Percentiles rank a stretch among this genome's conserved stretches.
Evolutionary conservation across 1,284 basidiomycete species (phyloP).

Genomic region (Athelia psychrophila): DNA sequence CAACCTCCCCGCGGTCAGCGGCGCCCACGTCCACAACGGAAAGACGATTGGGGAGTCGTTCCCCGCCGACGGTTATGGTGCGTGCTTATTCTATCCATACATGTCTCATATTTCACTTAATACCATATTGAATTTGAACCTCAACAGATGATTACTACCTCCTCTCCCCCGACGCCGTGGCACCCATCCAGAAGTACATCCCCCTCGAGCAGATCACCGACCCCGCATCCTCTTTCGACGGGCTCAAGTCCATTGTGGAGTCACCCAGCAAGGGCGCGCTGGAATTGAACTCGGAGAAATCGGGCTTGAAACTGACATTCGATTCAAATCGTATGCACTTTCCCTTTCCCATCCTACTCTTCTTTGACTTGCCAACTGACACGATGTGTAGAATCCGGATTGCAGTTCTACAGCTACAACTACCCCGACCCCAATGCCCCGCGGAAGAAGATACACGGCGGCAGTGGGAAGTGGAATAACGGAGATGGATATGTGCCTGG

Average conservation of each 20-base stretch:
- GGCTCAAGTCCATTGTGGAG: slow-evolving; percentile 47
- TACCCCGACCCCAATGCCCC: slow-evolving; percentile 47
- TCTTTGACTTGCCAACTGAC: too few relatives aligned
- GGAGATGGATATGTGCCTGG: slow-evolving; percentile 60
- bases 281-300: slow-evolving; percentile 52
- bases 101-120: slow-evolving; percentile 1
- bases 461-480: slow-evolving; percentile 52
- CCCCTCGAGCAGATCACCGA: slow-evolving; percentile 26
- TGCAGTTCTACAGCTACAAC: slow-evolving; percentile 72
- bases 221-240: slow-evolving; percentile 34
- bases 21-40: slow-evolving; percentile 44
- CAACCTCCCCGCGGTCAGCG: slow-evolving; percentile 41
- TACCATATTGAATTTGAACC: slow-evolving; percentile 1
- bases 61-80: slow-evolving; percentile 59
- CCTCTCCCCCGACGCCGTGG: slow-evolving; percentile 35
- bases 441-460: slow-evolving; percentile 73
- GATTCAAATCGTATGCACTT: slow-evolving; percentile 62
- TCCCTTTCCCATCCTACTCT: too few relatives aligned
- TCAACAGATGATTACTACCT: slow-evolving; percentile 65
- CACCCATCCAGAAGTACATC: slow-evolving; percentile 34
- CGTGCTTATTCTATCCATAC: slow-evolving; percentile 12
- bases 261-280: slow-evolving; percentile 41
- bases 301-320: slow-evolving; percentile 59
- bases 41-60: slow-evolving; percentile 57
- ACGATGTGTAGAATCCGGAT: slow-evolving; percentile 55